phyloP scores from a whole-genome alignment of 495 filamentous ascomycete genomes.

The Xanthoparmelia taractica region DNA sequence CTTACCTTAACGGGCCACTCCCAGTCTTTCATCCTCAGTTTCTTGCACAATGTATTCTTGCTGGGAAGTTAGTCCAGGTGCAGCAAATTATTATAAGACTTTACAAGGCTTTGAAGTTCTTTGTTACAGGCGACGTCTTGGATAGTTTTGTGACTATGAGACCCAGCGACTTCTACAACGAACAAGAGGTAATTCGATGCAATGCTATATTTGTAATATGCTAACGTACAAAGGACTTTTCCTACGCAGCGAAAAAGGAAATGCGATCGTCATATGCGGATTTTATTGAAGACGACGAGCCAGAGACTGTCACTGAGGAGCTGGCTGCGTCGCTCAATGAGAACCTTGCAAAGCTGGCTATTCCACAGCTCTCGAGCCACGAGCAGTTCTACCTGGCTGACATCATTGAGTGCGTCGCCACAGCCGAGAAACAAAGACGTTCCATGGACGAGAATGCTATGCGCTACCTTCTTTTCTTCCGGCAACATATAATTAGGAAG shows the following conservation, averaged over 20 bases:
- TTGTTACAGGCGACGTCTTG: constrained; percentile 70
- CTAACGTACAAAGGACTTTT: constrained; percentile 34
- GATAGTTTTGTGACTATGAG: constrained; percentile 72
- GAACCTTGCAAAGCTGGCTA: constrained; percentile 58
- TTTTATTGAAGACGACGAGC: constrained; percentile 51
- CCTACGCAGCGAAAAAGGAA: constrained; percentile 42
- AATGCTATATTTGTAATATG: neutral
- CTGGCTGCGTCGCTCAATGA: constrained; percentile 67
- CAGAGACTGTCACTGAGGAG: constrained; percentile 61
- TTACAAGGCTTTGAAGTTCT: constrained; percentile 73
- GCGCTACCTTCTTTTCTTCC: constrained; percentile 84
- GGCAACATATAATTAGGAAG: constrained; percentile 69
- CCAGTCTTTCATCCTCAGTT: constrained; percentile 94
- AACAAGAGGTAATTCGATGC: constrained; percentile 38
- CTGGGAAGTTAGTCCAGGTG: constrained; percentile 67
- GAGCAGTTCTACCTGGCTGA: constrained; percentile 85
- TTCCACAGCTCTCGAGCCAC: constrained; percentile 79
- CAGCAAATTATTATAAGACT: constrained; percentile 67
- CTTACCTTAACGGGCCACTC: constrained; percentile 74
- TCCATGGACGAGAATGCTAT: constrained; percentile 91
- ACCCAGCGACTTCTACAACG: constrained; percentile 61
- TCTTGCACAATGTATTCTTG: constrained; percentile 76
- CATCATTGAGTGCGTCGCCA: constrained; percentile 79
- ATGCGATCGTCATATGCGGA: constrained; percentile 48
- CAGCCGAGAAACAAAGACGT: constrained; percentile 79